These are phyloP conservation scores for Rhodocollybia butyracea DNA, from an alignment of 768 basidiomycete genomes.

Conservation along the genomic window DNA sequence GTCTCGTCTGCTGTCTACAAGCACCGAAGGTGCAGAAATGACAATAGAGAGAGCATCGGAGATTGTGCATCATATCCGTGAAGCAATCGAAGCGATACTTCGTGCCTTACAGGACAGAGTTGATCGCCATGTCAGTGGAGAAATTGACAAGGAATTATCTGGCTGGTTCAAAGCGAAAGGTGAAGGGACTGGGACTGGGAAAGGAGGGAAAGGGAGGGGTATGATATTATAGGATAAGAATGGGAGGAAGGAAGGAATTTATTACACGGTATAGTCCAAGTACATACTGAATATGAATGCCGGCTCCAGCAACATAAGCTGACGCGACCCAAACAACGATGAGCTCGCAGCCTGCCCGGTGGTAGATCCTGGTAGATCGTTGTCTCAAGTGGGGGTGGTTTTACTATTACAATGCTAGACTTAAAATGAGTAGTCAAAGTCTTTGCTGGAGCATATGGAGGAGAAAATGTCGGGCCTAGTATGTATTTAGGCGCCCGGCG, in stretches of 20 bases:
- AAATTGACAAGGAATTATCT: background rate
- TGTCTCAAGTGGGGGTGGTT: no score
- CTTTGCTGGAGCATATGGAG: no score
- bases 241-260: background rate
- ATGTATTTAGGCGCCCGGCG: no score
- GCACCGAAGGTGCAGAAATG: background rate
- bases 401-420: no score
- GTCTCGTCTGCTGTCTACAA: background rate
- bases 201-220: conserved; percentile 2
- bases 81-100: background rate
- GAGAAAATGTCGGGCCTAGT: no score
- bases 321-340: no score
- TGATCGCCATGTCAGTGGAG: background rate
- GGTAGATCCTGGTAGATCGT: no score
- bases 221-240: conserved; percentile 4
- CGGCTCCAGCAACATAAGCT: no score
- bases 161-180: conserved; percentile 2
- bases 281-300: no score
- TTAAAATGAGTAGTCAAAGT: no score
- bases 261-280: no score
- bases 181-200: background rate
- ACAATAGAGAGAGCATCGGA: background rate
- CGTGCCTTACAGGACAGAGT: background rate
- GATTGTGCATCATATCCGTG: background rate
- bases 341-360: no score